Conservation (phyloP, 83 land plant species). For the Larix sibirica region DNA sequence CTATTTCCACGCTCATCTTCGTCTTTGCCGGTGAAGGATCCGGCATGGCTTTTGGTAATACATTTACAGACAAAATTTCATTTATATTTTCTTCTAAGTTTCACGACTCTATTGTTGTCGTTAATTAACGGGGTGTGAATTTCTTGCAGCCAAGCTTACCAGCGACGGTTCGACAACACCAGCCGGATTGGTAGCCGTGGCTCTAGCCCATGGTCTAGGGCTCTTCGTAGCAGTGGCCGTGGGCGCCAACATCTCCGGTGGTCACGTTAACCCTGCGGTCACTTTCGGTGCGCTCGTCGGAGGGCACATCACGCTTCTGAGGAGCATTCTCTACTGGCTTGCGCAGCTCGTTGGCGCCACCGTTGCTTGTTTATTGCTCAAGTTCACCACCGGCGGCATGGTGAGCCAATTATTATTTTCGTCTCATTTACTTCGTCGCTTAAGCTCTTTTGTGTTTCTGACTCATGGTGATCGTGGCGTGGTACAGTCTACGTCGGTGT, state of each 20-base stretch:
- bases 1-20: conserved; percentile 66
- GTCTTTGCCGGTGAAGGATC: conserved; percentile 75
- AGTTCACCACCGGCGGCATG: conserved; percentile 29
- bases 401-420: conserved; percentile 8
- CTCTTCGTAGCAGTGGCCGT: conserved; percentile 55
- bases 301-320: conserved; percentile 48
- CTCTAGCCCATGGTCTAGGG: conserved; percentile 54
- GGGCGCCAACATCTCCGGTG: conserved; percentile 61
- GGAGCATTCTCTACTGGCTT: conserved; percentile 52
- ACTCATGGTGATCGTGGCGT: too few species aligned
- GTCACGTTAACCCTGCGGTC: conserved; percentile 65
- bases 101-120: too few species aligned
- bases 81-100: too few species aligned
- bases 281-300: conserved; percentile 56
- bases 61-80: too few species aligned
- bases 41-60: conserved; percentile 53
- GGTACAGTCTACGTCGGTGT: conserved; percentile 17
- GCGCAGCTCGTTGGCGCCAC: conserved; percentile 57
- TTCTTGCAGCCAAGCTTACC: conserved; percentile 24
- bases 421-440: neutral
- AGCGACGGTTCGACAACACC: conserved; percentile 24
- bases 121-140: too few species aligned
- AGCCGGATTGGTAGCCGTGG: conserved; percentile 40
- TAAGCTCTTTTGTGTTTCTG: neutral
- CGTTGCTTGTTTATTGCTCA: conserved; percentile 39